Base-by-base conservation (phyloP, 2,329 filamentous ascomycete genomes). In the Blastomyces emzantsi region DNA sequence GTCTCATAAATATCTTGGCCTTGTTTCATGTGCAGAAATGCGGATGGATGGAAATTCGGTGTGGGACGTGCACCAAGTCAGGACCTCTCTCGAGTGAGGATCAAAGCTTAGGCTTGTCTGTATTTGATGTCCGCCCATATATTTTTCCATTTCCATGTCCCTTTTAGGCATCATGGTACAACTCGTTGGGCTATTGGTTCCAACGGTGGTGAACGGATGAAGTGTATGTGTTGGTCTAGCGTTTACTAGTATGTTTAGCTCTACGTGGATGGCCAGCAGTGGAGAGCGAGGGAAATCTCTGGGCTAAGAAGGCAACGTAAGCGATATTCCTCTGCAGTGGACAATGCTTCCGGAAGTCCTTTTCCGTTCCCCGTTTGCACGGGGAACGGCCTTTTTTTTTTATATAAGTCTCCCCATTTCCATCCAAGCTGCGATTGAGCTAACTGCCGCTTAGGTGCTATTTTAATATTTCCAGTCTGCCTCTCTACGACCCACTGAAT, bases 91-190 rank as follows among this genome's bases (percentile, higher is more conserved):
- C 75, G 87, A 84, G 89, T 92, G 91, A 89, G 89, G 81, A 87
- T 95, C 90, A 95, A 91, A 92, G 90, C 81, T 87, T 91, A 81
- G 90, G 84, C 90, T 93, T 92, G 90, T 93, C 90, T 80, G 83
- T 80, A 69, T 72, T 73, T 73, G 41, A 68, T 67, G 67, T 64
- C 71, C 70, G 72, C 71, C 71, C 67, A 66, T 4, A 64, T 67
- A 60, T 66, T 61, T 56, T 47, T 64, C 57, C 62, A 63, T 47
- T 54, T 43, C 62, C 57, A 61, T 61, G 54, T 30, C 56, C 62
- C 52, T 49, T 28, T 49, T 47, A 52, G 22, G 25, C 41, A 56
- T 45, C 25, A 64, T 52, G 49, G 30, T 52, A 17, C 49, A 52
- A 52, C 25, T 54, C 63, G 62, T 61, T 52, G 49, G 25, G 36